Evolutionary conservation across 2,329 filamentous ascomycete species (phyloP).

Genomic region (Talaromyces sp.): DNA sequence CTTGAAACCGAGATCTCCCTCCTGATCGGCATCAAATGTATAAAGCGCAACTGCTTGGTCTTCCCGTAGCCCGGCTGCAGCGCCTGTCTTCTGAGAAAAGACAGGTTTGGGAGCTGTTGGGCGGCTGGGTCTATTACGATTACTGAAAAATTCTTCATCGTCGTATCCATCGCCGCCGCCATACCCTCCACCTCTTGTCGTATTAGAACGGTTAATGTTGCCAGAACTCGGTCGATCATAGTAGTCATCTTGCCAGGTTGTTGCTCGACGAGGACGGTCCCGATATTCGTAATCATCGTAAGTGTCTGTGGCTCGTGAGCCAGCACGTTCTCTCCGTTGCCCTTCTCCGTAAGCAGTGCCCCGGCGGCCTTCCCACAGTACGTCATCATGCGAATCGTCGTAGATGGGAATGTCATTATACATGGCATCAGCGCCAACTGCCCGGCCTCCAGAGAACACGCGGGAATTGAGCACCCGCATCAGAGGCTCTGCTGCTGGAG

Average conservation of each 20-base stretch:
- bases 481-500: conserved; percentile 75
- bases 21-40: conserved; percentile 90
- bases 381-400: conserved; percentile 73
- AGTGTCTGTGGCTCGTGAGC: conserved; percentile 20
- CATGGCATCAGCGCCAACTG: conserved; percentile 57
- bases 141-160: conserved; percentile 41
- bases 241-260: conserved; percentile 47
- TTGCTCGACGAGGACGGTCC: conserved; percentile 46
- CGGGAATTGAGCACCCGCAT: conserved; percentile 80
- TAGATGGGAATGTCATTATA: conserved; percentile 95
- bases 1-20: conserved; percentile 89
- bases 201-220: conserved; percentile 32
- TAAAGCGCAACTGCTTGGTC: conserved; percentile 89
- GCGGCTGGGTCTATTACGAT: conserved; percentile 61
- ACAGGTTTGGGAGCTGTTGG: conserved; percentile 87
- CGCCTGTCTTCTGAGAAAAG: conserved; percentile 53
- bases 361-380: conserved; percentile 73
- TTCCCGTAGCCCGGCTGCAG: conserved; percentile 35
- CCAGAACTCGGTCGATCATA: conserved; percentile 40
- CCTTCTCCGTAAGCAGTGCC: conserved; percentile 69
- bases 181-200: conserved; percentile 23
- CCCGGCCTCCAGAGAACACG: conserved; percentile 66
- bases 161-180: conserved; percentile 20
- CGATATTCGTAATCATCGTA: conserved; percentile 52
- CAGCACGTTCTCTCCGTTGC: conserved; percentile 52